Base-by-base conservation (phyloP, 1,284 basidiomycete species). In the Exsudoporus floridanus region DNA sequence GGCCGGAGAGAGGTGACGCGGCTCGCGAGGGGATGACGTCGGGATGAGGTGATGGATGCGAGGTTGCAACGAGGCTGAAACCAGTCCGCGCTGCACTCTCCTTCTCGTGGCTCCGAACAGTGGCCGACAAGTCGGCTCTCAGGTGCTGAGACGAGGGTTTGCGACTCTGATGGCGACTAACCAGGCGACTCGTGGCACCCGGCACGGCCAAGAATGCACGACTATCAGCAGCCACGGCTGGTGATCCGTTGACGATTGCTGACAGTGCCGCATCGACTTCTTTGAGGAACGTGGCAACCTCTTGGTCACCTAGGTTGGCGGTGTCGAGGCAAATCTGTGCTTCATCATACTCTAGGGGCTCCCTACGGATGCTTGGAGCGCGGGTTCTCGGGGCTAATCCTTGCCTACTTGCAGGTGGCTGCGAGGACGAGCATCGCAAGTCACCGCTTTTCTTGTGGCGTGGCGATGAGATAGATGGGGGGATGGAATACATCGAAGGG, bases 21-120 rank as follows among this genome's bases (percentile, higher is more conserved):
- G 31, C 50, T 43, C 64, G 63, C 21, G 64, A 70, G 49, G 67
- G 25, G 5, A 65, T 61, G 55, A 52, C 47, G 55, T 66, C 67
- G 54, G 66, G 48, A 33, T 64, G 65, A 34, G 55, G 33, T 36
- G 64, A 52, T 9, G 37, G 30, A 48, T 66, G 63, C 21, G 66
- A 56, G 53, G 63, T 61, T 31, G 64, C 63, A 67, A 69, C 62
- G 63, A 68, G 65, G 65, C 67, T 66, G 45, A 68, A 68, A 13
- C 64, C 64, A 40, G 64, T 52, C 27, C 67, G 63, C 7, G 64
- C 48, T 27, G 67, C 46, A 45, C 47, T 42, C 33, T 66, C 66
- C 47, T 57, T 69, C 39, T 66, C 67, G 54, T 63, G 61, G 51
- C 54, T 56, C 34, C 66, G 55, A 21, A 69, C 19, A 16, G 63